These are phyloP conservation scores for Gossypium longicalyx DNA, from an alignment of 345 rosid species.

Conservation along the genomic window DNA sequence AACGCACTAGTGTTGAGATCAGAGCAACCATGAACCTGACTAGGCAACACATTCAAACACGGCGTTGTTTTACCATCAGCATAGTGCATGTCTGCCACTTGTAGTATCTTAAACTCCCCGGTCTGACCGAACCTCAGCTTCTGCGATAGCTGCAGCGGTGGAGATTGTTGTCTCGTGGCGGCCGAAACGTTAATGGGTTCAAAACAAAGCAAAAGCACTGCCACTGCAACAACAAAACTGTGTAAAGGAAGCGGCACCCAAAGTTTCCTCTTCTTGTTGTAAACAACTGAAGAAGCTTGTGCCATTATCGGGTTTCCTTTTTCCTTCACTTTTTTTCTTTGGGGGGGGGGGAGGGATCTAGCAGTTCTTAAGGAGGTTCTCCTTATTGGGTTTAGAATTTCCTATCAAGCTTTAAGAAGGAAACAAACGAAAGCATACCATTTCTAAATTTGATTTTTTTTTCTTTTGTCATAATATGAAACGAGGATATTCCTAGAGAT, in stretches of 20 bases:
- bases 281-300: slow-evolving; percentile 7
- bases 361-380: background rate
- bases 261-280: background rate
- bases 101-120: slow-evolving; percentile 81
- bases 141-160: slow-evolving; percentile 9
- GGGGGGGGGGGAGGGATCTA: slow-evolving; percentile 1
- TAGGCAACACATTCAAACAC: slow-evolving; percentile 49
- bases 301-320: background rate
- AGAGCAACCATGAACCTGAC: slow-evolving; percentile 52
- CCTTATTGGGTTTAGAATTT: background rate
- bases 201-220: slow-evolving; percentile 21
- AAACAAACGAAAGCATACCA: background rate
- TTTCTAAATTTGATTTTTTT: background rate
- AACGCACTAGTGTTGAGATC: slow-evolving; percentile 89
- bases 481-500: background rate
- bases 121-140: slow-evolving; percentile 44
- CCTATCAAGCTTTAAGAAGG: background rate
- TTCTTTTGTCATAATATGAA: background rate
- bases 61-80: slow-evolving; percentile 59
- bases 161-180: slow-evolving; percentile 14
- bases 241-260: slow-evolving; percentile 8
- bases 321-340: background rate
- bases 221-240: slow-evolving; percentile 11
- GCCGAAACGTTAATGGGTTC: slow-evolving; percentile 15
- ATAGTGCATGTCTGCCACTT: slow-evolving; percentile 91